These are phyloP conservation scores for Ogataea methanolica DNA, from an alignment of 805 yeast species.

Conservation along the genomic window DNA sequence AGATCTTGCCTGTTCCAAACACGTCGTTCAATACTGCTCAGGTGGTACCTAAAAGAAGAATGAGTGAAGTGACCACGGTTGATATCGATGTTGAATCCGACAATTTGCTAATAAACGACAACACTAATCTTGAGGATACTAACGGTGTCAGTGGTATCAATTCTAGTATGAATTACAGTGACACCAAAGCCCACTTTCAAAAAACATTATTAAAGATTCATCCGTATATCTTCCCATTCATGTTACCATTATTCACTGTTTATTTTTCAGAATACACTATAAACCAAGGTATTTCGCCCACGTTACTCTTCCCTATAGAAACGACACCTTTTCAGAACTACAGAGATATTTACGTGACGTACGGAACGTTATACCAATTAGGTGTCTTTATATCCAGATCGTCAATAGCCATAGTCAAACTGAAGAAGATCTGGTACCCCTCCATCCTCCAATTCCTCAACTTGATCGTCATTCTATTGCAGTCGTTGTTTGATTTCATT, in stretches of 20 bases:
- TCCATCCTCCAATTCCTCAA: slow-evolving; percentile 66
- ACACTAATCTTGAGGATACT: no score
- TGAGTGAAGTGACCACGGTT: neutral
- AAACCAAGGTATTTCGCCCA: slow-evolving; percentile 90
- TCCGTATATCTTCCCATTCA: slow-evolving; percentile 56
- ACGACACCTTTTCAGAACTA: slow-evolving; percentile 64
- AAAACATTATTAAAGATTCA: slow-evolving; percentile 31
- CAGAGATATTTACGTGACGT: slow-evolving; percentile 86
- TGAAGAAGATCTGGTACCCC: slow-evolving; percentile 54
- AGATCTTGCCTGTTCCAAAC: slow-evolving; percentile 21
- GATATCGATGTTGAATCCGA: neutral
- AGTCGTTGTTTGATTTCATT: slow-evolving; percentile 56
- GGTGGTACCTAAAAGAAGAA: neutral
- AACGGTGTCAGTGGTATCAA: no score
- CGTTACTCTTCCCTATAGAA: slow-evolving; percentile 70
- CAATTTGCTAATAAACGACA: neutral
- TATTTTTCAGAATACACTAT: slow-evolving; percentile 84
- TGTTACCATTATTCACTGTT: slow-evolving; percentile 81
- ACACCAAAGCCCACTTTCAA: slow-evolving; percentile 14
- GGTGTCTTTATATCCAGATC: slow-evolving; percentile 94
- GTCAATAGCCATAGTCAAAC: slow-evolving; percentile 61
- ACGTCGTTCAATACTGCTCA: neutral
- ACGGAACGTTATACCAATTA: slow-evolving; percentile 83
- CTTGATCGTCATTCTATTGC: slow-evolving; percentile 51
- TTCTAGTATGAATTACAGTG: no score